Percentiles rank a stretch among this genome's conserved stretches.
These are phyloP conservation scores for Juncus effusus DNA, from an alignment of 176 grass and related monocot genomes.

Conservation along the genomic window DNA sequence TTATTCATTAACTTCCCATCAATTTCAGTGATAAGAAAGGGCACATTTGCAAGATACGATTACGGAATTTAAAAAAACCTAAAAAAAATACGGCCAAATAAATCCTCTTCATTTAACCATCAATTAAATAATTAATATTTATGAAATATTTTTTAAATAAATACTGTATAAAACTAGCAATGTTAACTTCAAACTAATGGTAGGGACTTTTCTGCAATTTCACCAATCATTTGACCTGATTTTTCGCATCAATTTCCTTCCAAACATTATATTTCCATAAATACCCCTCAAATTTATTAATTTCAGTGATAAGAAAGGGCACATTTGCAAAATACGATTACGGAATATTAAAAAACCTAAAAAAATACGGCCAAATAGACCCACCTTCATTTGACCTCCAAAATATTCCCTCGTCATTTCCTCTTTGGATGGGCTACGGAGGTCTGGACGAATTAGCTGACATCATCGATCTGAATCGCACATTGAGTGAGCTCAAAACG, in stretches of 20 bases:
- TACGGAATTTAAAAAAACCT: constrained; percentile 61
- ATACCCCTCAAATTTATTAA: not conserved
- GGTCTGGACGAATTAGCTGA: constrained; percentile 82
- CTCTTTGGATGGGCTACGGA: constrained; percentile 82
- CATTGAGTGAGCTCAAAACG: constrained; percentile 52
- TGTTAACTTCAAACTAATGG: too few relatives aligned
- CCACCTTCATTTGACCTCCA: constrained; percentile 59
- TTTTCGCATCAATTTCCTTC: too few relatives aligned
- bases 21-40: constrained; percentile 79
- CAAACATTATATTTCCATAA: too few relatives aligned
- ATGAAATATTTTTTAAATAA: too few relatives aligned
- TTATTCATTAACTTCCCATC: too few relatives aligned
- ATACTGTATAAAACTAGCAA: not conserved
- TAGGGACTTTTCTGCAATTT: too few relatives aligned
- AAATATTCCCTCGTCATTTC: constrained; percentile 58
- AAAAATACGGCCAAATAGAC: constrained; percentile 34
- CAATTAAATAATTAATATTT: not conserved
- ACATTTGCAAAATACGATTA: constrained; percentile 88
- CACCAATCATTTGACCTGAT: too few relatives aligned
- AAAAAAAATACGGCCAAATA: constrained; percentile 36
- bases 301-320: constrained; percentile 84
- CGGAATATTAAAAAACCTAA: constrained; percentile 54
- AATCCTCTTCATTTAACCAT: constrained; percentile 51
- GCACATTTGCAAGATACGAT: constrained; percentile 77
- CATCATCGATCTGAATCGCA: constrained; percentile 51